Evolutionary conservation across 2,329 filamentous ascomycete genomes (phyloP), one percentile per base, ranked within the genome.

Genomic region (Didymosphaeria variabile): DNA sequence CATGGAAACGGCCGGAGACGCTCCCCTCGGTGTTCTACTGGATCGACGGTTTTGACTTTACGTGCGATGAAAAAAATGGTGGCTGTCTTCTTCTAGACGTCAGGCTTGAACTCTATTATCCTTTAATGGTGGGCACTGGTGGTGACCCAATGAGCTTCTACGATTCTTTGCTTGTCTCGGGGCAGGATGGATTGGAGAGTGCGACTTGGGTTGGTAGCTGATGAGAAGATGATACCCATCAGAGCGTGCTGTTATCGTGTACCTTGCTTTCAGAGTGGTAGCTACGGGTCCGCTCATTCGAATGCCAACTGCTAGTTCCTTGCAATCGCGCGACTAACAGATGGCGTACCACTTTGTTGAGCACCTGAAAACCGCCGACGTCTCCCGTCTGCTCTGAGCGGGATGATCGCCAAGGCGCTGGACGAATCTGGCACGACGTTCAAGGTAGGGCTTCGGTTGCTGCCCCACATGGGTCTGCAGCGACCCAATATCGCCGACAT

Each of bases 211-310:
- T 68, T 72, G 71, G 70, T 70, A 71, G 61, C 74, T 72, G 70
- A 74, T 65, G 73, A 75, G 74, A 73, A 71, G 74, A 75, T 75
- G 72, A 78, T 78, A 78, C 75, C 76, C 76, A 75, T 76, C 75
- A 74, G 74, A 69, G 73, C 66, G 67, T 75, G 68, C 69, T 74
- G 66, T 64, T 70, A 62, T 69, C 67, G 61, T 70, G 60, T 67
- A 67, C 45, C 70, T 44, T 74, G 61, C 59, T 56, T 67, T 65
- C 65, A 63, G 63, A 62, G 61, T 61, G 57, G 55, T 61, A 65
- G 68, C 71, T 67, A 67, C 56, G 59, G 58, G 42, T 54, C 67
- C 59, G 55, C 52, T 72, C 62, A 42, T 63, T 65, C 59, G 50
- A 56, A 44, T 60, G 60, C 60, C 42, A 58, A 62, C 38, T 58